Conservation (phyloP, 2,329 filamentous ascomycete genomes). For the Penicillium fuscoglaucum region DNA sequence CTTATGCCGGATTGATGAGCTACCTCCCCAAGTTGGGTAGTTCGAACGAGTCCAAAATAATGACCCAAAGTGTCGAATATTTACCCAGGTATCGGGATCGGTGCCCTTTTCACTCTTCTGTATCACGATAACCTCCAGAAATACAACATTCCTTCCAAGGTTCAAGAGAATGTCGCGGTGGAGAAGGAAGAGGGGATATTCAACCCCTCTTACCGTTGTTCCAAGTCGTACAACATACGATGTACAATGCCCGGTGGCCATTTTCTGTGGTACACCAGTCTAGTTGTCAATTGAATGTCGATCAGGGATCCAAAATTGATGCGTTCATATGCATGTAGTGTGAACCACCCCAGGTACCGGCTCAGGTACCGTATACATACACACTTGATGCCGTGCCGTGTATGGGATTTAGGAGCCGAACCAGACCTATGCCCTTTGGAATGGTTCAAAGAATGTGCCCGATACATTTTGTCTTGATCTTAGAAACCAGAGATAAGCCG, state of each 20-base stretch:
- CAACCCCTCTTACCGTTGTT: slow-evolving; percentile 5
- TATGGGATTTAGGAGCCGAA: not conserved
- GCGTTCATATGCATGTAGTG: not conserved
- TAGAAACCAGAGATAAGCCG: not conserved
- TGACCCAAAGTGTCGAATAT: not conserved
- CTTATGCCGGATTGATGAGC: not conserved
- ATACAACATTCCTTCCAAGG: not conserved
- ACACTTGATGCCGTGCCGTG: not conserved
- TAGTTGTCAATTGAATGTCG: not conserved
- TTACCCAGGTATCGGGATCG: not conserved
- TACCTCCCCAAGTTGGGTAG: not conserved
- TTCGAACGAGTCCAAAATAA: not conserved
- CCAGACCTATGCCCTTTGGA: not conserved
- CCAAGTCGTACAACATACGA: not conserved
- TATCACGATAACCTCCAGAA: not conserved
- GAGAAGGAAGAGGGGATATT: not conserved
- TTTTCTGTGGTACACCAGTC: not conserved
- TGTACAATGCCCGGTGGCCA: slow-evolving; percentile 1
- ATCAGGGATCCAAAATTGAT: slow-evolving; percentile 4
- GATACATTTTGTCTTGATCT: not conserved
- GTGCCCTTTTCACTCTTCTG: not conserved
- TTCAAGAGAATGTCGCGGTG: slow-evolving; percentile 6
- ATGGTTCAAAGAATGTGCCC: not conserved
- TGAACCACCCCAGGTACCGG: slow-evolving; percentile 1
- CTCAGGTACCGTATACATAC: slow-evolving; percentile 1